Base-by-base conservation (phyloP, 2,329 filamentous ascomycete genomes). In the Samsoniella hepiali region DNA sequence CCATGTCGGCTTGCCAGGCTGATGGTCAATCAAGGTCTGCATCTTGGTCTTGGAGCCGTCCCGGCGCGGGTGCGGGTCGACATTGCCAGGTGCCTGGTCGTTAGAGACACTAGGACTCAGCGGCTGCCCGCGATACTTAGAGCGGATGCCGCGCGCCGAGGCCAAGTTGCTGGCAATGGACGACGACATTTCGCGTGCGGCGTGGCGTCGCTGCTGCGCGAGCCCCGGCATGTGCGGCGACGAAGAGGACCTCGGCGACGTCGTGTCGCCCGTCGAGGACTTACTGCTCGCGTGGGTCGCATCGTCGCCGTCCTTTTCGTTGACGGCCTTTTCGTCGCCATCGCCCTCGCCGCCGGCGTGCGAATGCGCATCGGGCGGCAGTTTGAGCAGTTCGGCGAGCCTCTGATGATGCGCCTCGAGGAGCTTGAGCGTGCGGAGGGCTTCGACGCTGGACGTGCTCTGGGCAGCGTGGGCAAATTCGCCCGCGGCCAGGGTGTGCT, bases 111-210 rank as follows among this genome's bases (percentile, higher is more conserved):
- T 89, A 0, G 91, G 89, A 5, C 86, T 89, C 11, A 88, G 83
- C 2, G 89, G 88, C 65, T 89, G 87, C 31, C 87, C 83, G 65
- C 88, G 82, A 64, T 87, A 84, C 65, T 82, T 84, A 62, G 84
- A 82, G 29, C 84, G 82, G 68, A 96, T 96, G 22, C 93, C 93
- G 67, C 93, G 84, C 38, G 92, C 92, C 15, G 91, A 92, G 15
- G 93, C 93, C 50, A 97, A 79, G 71, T 96, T 96, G 76, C 87
- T 96, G 32, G 91, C 92, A 65, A 97, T 96, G 1, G 92, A 96
- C 1, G 91, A 91, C 3, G 88, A 86, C 64, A 89, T 79, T 64
- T 93, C 89, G 63, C 91, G 86, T 32, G 85, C 81, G 74, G 86
- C 72, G 79, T 82, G 81, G 38, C 80, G 79, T 11, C 79, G 80